phyloP scores from a whole-genome alignment of 2,329 filamentous ascomycete species.

The Lecanoromycetidae sp. region DNA sequence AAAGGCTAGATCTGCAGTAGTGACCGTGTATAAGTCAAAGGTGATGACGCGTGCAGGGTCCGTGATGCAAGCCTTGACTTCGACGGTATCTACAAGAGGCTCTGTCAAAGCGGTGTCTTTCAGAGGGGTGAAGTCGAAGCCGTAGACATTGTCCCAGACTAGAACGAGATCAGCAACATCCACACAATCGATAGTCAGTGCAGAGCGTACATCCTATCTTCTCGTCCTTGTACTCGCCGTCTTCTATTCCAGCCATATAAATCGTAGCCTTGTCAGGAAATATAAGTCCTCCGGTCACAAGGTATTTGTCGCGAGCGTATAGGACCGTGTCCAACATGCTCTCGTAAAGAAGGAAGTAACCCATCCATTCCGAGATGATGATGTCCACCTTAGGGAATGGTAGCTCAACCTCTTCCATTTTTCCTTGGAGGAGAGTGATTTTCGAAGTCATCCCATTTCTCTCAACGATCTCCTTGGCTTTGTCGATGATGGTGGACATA shows the following conservation, averaged over 20 bases:
- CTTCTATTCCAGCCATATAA: slow-evolving; percentile 92
- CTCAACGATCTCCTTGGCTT: slow-evolving; percentile 88
- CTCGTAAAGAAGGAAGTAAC: slow-evolving; percentile 97
- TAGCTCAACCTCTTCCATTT: slow-evolving; percentile 97
- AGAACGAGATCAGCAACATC: slow-evolving; percentile 16
- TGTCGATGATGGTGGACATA: slow-evolving; percentile 99
- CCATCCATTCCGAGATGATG: slow-evolving; percentile 99
- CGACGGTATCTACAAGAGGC: slow-evolving; percentile 93
- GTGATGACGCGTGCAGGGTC: slow-evolving; percentile 76
- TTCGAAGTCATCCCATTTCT: slow-evolving; percentile 86
- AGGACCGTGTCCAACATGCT: slow-evolving; percentile 97
- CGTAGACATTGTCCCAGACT: slow-evolving; percentile 99
- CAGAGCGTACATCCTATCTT: slow-evolving; percentile 85
- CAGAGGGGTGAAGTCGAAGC: slow-evolving; percentile 89
- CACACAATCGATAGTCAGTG: not conserved
- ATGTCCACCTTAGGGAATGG: slow-evolving; percentile 96
- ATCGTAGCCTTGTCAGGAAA: slow-evolving; percentile 99
- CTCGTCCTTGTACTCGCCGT: slow-evolving; percentile 98
- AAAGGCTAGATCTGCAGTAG: slow-evolving; percentile 72
- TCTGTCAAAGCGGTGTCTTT: slow-evolving; percentile 90
- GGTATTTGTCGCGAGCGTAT: slow-evolving; percentile 87
- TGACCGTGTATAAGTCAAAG: slow-evolving; percentile 88
- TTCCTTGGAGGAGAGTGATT: slow-evolving; percentile 95
- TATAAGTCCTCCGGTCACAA: slow-evolving; percentile 76
- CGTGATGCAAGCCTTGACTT: slow-evolving; percentile 92